Base-by-base conservation (phyloP, 495 filamentous ascomycete species). In the Penicillium pulvis region DNA sequence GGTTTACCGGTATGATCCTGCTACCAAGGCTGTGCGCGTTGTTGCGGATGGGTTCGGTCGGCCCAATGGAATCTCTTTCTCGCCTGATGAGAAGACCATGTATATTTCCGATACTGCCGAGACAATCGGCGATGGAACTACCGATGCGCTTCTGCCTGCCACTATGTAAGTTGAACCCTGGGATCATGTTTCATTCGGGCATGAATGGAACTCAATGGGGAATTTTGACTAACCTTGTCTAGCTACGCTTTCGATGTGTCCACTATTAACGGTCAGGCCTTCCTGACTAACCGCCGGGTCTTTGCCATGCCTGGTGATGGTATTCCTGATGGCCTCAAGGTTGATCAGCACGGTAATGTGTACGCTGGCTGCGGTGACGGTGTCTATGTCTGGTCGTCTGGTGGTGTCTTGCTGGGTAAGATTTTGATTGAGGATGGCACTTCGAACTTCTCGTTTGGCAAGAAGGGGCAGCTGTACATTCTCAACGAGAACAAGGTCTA, bases 331-430 rank as follows among this genome's bases (percentile, higher is more conserved):
- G 85, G 83, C 7, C 70, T 89, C 57, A 86, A 87, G 65, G 72
- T 75, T 56, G 85, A 89, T 60, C 77, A 73, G 59, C 68, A 78
- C 17, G 85, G 84, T 2, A 85, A 87, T 55, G 79, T 89, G 10
- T 89, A 87, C 62, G 68, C 77, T n/a, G 85, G 81, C 10, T 81
- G 78, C 51, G 81, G 79, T 7, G 85, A 87, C 59, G 86, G 86
- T 41, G 75, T 89, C 24, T 81, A 87, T 28, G 81, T 87, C 14
- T 89, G 76, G 75, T 85, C 81, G 55, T 68, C 80, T 5, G 79
- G 79, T 0, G 85, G 85, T 26, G 81, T 76, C 10, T 73, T 81
- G 23, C 63, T 81, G 19, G 79, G 78, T 17, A 86, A 83, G 69
- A 84, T 87, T 24, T 77, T 70, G 41, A 61, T 78, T 26, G 62